Evolutionary conservation across 2,329 filamentous ascomycete genomes (phyloP), one percentile per base, ranked within the genome.

Genomic region (Penicillium verrucosum): DNA sequence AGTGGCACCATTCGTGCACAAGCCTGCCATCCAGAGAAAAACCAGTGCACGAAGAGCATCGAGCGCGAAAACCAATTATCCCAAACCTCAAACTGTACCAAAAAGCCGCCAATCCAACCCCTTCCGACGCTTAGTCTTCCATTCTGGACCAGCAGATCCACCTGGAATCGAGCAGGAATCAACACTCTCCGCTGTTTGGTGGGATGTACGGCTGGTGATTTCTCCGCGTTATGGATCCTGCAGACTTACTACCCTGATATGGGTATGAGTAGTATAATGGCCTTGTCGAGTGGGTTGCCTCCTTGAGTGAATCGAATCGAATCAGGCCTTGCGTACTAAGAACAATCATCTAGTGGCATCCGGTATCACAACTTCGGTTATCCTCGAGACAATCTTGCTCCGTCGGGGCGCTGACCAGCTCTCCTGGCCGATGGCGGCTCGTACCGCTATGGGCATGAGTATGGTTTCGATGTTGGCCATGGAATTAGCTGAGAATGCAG

Each of bases 391-490:
- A 0, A 62, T 77, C 0, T 72, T 85, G 4, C 77, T 85, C 1
- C 75, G 75, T 0, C 61, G 74, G 0, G 82, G 82, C 0, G 73
- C 72, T 1, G 82, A 85, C 51, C 65, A 69, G 8, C 68, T 85
- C 0, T 60, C 78, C 0, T 83, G 80, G 81, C 54, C 63, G 0
- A 64, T 62, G 0, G 82, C 82, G 0, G 75, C 73, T 3, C 79
- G 73, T 43, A 84, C 82, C 0, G 82, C 82, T 0, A 77, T 79
- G 23, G 82, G 82, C 0, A 85, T 85, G 82, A 84, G 82, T 56
- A 68, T 83, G 46, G 78, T 84, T 10, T 84, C 82, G 0, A 85
- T 85, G 82, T 10, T 83, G 2, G 80, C 82, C 0, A 85, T 85
- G 82, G 82, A 85, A 64, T 59, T 74, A 3, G 81, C 78, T 0